These are phyloP conservation scores for Daldinia sp. DNA, from an alignment of 2,329 filamentous ascomycete genomes.

Conservation along the genomic window DNA sequence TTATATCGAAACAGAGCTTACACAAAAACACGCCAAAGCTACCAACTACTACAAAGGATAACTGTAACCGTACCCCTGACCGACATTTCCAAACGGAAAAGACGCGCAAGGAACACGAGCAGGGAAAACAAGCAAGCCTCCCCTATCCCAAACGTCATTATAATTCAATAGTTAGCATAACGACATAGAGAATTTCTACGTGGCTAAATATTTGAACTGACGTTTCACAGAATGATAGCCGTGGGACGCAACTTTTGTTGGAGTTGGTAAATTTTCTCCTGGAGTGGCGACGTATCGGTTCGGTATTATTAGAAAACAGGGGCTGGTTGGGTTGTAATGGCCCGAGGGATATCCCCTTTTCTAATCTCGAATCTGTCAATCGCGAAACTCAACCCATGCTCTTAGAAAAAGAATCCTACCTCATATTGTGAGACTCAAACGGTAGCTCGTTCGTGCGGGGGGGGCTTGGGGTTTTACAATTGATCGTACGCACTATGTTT, in stretches of 20 bases:
- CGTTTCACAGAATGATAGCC: not conserved
- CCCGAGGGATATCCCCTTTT: slow-evolving; percentile 1
- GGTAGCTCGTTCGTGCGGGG: too few relatives aligned
- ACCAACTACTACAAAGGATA: not conserved
- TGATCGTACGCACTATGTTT: too few relatives aligned
- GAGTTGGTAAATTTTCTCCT: not conserved
- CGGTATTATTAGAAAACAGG: slow-evolving; percentile 9
- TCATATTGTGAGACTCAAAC: too few relatives aligned
- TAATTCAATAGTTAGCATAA: not conserved
- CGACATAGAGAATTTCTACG: not conserved
- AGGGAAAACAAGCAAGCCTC: not conserved
- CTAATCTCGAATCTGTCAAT: not conserved
- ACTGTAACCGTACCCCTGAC: not conserved
- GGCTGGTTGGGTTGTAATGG: not conserved
- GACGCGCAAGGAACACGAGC: not conserved
- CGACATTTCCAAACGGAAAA: not conserved
- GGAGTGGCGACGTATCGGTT: not conserved
- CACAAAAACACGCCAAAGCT: not conserved
- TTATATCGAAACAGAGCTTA: not conserved
- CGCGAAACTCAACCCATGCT: not conserved
- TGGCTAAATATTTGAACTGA: not conserved
- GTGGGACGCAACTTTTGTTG: not conserved
- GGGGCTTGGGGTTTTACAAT: too few relatives aligned
- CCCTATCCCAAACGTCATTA: not conserved
- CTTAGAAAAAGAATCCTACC: too few relatives aligned